A percentile compares a stretch with the other conserved stretches of the same genome.
These are phyloP conservation scores for Camelina neglecta DNA, from an alignment of 345 rosid species.

Conservation along the genomic window DNA sequence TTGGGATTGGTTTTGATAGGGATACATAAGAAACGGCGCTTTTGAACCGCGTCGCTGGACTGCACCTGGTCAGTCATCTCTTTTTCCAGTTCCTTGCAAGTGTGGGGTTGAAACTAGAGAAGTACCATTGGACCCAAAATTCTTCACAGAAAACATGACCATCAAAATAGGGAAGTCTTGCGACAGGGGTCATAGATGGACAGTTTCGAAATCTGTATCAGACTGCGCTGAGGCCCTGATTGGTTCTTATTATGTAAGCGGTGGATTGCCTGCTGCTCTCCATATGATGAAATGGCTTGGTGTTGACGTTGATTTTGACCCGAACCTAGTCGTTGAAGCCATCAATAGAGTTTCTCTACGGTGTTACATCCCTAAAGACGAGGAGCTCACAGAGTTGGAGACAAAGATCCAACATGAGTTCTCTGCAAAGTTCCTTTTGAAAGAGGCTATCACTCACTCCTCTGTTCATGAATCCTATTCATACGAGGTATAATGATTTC, in stretches of 20 bases:
- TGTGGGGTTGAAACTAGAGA: constrained; percentile 67
- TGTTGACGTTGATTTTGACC: constrained; percentile 58
- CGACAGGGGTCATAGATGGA: constrained; percentile 88
- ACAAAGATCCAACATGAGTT: constrained; percentile 65
- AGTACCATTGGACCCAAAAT: constrained; percentile 73
- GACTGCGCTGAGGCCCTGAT: constrained; percentile 89
- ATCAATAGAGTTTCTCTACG: constrained; percentile 54
- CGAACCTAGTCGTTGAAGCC: constrained; percentile 51
- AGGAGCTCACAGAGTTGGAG: constrained; percentile 61
- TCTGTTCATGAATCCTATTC: constrained; percentile 59
- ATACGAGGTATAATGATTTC: constrained; percentile 62
- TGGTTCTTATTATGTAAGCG: constrained; percentile 76
- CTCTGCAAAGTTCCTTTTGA: constrained; percentile 67
- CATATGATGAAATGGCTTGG: constrained; percentile 87
- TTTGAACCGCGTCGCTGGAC: constrained; percentile 94
- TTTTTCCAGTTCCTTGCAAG: constrained; percentile 61
- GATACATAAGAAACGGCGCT: constrained; percentile 71
- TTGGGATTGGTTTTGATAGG: constrained; percentile 50
- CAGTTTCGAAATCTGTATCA: constrained; percentile 76
- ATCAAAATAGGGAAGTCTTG: constrained; percentile 66
- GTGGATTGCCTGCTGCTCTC: constrained; percentile 68
- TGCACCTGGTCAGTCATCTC: constrained; percentile 78
- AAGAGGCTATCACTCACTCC: constrained; percentile 83
- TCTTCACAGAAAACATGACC: constrained; percentile 56
- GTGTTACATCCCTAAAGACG: constrained; percentile 51